Conservation (phyloP, 805 yeast species). For the Candida manassasensis region DNA sequence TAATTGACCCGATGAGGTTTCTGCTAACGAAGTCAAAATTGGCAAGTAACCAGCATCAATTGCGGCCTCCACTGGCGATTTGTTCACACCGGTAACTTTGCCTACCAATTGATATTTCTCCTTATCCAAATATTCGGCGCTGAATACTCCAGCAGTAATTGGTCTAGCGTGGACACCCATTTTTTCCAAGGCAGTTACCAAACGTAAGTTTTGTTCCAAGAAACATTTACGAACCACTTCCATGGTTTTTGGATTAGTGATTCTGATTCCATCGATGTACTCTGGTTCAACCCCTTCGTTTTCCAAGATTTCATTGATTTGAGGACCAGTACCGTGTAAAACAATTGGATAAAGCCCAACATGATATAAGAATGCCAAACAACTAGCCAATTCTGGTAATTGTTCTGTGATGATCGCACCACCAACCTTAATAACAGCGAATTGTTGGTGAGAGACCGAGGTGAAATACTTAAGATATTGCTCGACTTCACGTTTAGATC, state of each 20-base stretch:
- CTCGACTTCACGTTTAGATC: constrained; percentile 96
- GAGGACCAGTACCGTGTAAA: constrained; percentile 98
- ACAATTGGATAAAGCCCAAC: constrained; percentile 97
- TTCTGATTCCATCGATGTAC: constrained; percentile 93
- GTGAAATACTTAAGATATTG: constrained; percentile 96
- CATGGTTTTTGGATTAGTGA: constrained; percentile 94
- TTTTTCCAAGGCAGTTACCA: constrained; percentile 92
- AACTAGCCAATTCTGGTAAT: constrained; percentile 87
- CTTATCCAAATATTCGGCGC: constrained; percentile 86
- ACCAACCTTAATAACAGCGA: constrained; percentile 97
- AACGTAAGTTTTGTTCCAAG: constrained; percentile 88
- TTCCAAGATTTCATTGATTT: constrained; percentile 89
- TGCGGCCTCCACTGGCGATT: constrained; percentile 82
- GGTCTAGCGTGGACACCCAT: constrained; percentile 99
- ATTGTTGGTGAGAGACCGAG: constrained; percentile 92
- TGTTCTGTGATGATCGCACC: constrained; percentile 98
- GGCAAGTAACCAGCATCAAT: constrained; percentile 96
- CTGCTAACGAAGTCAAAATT: constrained; percentile 92
- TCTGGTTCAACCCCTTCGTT: constrained; percentile 94
- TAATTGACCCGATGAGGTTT: constrained; percentile 94
- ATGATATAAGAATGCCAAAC: constrained; percentile 92
- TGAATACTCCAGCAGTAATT: constrained; percentile 94
- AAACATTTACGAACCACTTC: constrained; percentile 92
- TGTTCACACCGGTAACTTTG: constrained; percentile 78
- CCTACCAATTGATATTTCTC: constrained; percentile 93